Conservation (phyloP, 2,329 filamentous ascomycete species). For the Penicillium hordei region DNA sequence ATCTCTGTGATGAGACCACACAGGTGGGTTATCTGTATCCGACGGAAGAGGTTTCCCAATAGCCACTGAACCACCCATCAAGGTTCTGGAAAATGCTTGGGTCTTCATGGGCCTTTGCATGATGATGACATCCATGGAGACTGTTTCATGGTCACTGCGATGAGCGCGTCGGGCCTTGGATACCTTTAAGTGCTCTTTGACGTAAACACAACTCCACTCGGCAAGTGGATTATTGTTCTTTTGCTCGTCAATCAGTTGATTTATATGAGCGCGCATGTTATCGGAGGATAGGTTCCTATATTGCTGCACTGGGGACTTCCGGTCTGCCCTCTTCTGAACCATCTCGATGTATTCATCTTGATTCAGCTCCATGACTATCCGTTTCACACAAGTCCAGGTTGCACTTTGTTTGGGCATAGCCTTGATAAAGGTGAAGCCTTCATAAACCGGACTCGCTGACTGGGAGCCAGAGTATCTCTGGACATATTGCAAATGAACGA, state of each 20-base stretch:
- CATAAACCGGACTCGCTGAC: conserved; percentile 20
- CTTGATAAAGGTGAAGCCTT: conserved; percentile 40
- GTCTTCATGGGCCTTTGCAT: conserved; percentile 28
- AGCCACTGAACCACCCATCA: conserved; percentile 16
- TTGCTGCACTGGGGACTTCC: conserved; percentile 27
- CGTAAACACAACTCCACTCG: conserved; percentile 42
- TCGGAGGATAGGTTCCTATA: conserved; percentile 30
- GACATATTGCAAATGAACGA: background rate
- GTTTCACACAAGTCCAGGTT: conserved; percentile 34
- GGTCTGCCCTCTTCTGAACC: conserved; percentile 33
- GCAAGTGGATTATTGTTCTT: conserved; percentile 30
- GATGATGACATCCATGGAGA: conserved; percentile 38
- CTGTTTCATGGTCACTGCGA: conserved; percentile 32
- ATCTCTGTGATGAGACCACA: background rate
- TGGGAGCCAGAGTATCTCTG: background rate
- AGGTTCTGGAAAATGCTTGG: conserved; percentile 15
- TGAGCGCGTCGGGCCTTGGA: conserved; percentile 30
- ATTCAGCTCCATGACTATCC: conserved; percentile 31
- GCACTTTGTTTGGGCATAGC: conserved; percentile 31
- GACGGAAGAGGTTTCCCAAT: too few relatives aligned
- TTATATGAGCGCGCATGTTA: conserved; percentile 35
- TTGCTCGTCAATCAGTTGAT: conserved; percentile 36
- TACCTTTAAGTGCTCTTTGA: conserved; percentile 31
- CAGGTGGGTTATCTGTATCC: background rate
- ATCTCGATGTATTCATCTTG: conserved; percentile 34